Base-by-base conservation (phyloP, 768 basidiomycete species). In the Tricholoma matsutake region DNA sequence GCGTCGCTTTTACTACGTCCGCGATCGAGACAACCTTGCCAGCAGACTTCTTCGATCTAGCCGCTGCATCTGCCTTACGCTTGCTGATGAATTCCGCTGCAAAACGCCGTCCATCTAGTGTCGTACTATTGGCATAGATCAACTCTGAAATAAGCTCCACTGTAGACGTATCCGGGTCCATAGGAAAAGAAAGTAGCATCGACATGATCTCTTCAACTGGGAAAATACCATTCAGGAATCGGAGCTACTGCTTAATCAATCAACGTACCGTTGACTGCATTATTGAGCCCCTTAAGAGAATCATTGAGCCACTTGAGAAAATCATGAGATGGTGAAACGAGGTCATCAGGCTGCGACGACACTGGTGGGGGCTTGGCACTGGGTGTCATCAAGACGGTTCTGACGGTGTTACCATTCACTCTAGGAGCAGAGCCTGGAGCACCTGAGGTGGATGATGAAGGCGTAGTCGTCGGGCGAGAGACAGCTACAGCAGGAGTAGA, bases 151-250 rank as follows among this genome's bases (percentile, higher is more conserved):
- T 98, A 70, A 97, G 88, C 75, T 99, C 97, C 47, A 86, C 76
- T 0, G 91, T 93, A 14, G 85, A 86, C 66, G 85, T 77, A 67
- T 91, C 92, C 18, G 90, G 92, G 64, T 98, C 95, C 55, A 98
- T 75, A 3, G 96, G 92, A 80, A 99, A 98, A 1, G 91, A 87
- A 25, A 99, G 83, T 22, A 99, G 79, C 94, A 98, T 96, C 51
- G 91, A 88, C 69, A 94, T 88, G 71, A 98, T 95, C 66, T 98
- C 97, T 72, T 98, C 97, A 57, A 96, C 96, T 97, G 58, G 8
- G 51, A 59, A n/a, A 45, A 65, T 35, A 47, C 64, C 7, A 11
- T 59, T 54, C 34, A 28, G 49, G 35, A 13, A 45, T 58, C 3
- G 57, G 41, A 11, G 13, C 25, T 11, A 2, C 22, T 7, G 14